Percentiles rank a stretch among this genome's conserved stretches.
Conservation (phyloP, 2,329 filamentous ascomycete species). For the Neonectria coccinea region DNA sequence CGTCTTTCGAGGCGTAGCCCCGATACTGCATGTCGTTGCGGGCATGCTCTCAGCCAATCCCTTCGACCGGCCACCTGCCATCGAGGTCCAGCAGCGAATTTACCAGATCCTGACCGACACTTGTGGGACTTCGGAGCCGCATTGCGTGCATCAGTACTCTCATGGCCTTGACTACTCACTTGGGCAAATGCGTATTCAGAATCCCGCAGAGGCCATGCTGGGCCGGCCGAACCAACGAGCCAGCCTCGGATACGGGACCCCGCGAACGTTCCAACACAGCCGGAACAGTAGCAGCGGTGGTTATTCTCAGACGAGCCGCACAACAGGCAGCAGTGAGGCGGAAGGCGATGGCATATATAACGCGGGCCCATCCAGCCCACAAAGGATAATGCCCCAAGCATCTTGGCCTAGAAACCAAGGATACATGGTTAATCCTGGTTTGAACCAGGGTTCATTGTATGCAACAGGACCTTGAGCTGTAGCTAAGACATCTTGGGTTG, state of each 20-base stretch:
- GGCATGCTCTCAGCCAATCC: constrained; percentile 67
- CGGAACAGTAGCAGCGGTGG: constrained; percentile 51
- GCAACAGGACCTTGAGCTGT: constrained; percentile 36
- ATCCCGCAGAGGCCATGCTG: constrained; percentile 24
- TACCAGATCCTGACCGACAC: constrained; percentile 64
- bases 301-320: constrained; percentile 51
- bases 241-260: constrained; percentile 49
- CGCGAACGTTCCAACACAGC: constrained; percentile 45
- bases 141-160: constrained; percentile 65
- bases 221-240: constrained; percentile 30
- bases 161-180: constrained; percentile 48
- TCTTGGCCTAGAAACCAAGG: constrained; percentile 40
- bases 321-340: constrained; percentile 48
- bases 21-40: constrained; percentile 64
- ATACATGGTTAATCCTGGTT: constrained; percentile 32
- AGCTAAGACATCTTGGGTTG: neutral
- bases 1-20: constrained; percentile 63
- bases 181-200: constrained; percentile 39
- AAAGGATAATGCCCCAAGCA: constrained; percentile 35
- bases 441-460: constrained; percentile 37
- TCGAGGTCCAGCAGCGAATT: constrained; percentile 64
- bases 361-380: constrained; percentile 38
- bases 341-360: constrained; percentile 40
- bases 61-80: constrained; percentile 63
- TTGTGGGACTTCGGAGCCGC: constrained; percentile 62